Base-by-base conservation (phyloP, 306 rosid genomes). In the Vigna unguiculata region DNA sequence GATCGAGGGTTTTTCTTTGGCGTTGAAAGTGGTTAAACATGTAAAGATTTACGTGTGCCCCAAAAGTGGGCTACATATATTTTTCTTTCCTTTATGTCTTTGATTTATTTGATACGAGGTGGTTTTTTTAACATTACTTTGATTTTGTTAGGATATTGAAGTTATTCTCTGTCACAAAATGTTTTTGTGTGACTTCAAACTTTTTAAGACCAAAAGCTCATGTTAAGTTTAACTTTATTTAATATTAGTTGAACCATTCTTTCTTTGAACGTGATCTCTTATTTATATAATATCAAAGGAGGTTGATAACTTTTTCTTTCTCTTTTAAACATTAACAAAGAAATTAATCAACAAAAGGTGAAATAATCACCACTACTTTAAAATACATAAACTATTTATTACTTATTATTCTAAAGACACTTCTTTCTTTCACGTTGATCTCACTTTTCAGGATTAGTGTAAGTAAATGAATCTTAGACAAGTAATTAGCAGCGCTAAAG, bases 81-180 rank as follows among this genome's bases (percentile, higher is more conserved):
- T 71, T 38, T 71, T 3, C 0, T 14, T 36, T 14, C 48, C 2
- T 19, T 32, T 32, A 0, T 32, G n/a, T 70, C 61, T 17, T 70
- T 70, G 75, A 19, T 51, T 71, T 34, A 69, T 70, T 28, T 28
- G 3, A 69, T n/a, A 24, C 17, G 7, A 17, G 12, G 8, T 9
- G 48, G 5, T 51, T 70, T 49, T 7, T 70, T 70, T 13, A 51
- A 70, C 48, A 70, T 49, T 51, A 49, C 2, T 70, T n/a, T 70
- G 30, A 70, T 70, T 70, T 70, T 17, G 75, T 51, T 28, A 19
- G 47, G 48, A 63, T 54, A 51, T 70, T 49, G 62, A 32, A 70
- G 60, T 20, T 49, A 30, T 51, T 70, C 19, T 70, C 7, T 51
- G 16, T 30, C 2, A 17, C 1, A 51, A 51, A 51, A 40, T 68